Conservation (phyloP, 148 eudicot species). For the Heliosperma pusillum region DNA sequence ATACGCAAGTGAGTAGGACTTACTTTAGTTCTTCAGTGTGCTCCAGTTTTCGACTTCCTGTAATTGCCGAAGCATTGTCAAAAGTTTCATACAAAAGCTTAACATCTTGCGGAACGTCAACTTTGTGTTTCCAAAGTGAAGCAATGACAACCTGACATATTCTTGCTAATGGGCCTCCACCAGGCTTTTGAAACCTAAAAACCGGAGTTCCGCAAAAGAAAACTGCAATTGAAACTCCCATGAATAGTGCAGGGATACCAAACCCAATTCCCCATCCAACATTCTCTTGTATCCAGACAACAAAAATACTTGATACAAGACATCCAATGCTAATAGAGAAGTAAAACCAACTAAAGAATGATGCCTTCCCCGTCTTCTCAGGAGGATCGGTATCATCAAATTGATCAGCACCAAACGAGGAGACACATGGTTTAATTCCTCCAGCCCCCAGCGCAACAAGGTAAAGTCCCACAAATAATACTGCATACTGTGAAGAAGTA, state of each 20-base stretch:
- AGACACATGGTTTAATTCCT: constrained; percentile 52
- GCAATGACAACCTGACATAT: constrained; percentile 41
- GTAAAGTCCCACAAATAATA: constrained; percentile 43
- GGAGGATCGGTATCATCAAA: constrained; percentile 42
- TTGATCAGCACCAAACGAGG: constrained; percentile 52
- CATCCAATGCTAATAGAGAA: constrained; percentile 37
- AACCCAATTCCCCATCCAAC: constrained; percentile 45
- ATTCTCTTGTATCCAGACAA: constrained; percentile 46
- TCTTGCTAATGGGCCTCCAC: constrained; percentile 33
- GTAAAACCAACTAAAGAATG: constrained; percentile 42
- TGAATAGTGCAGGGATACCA: constrained; percentile 36
- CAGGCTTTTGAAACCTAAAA: constrained; percentile 36
- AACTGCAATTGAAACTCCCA: constrained; percentile 32
- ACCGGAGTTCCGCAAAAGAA: constrained; percentile 36
- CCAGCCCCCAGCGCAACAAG: constrained; percentile 47
- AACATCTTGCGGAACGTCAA: constrained; percentile 28
- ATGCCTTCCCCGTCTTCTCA: constrained; percentile 37
- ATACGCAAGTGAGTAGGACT: constrained; percentile 30
- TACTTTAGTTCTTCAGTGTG: constrained; percentile 38
- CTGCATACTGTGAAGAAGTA: constrained; percentile 30
- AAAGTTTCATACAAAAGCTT: constrained; percentile 37
- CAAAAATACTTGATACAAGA: constrained; percentile 32
- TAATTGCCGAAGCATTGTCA: constrained; percentile 29
- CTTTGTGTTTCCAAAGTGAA: constrained; percentile 18
- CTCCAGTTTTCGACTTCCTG: constrained; percentile 43